phyloP scores from a whole-genome alignment of 441 rosid genomes.

The Pelargonium cotyledonis region DNA sequence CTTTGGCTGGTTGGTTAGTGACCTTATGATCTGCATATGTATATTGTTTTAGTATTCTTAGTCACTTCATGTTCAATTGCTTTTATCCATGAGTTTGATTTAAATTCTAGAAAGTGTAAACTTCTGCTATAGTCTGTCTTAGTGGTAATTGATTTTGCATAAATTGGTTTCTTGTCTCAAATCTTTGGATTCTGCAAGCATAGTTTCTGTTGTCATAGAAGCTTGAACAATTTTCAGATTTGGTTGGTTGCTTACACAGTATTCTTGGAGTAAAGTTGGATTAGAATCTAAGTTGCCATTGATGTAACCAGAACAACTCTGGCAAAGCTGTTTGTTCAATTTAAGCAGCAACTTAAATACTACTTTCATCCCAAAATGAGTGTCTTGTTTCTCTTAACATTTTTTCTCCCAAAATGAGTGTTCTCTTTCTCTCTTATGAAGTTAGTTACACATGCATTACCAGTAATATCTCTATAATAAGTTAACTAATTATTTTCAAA shows the following conservation, averaged over 20 bases:
- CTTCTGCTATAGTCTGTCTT: background rate
- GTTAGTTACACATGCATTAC: no score
- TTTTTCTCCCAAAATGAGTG: no score
- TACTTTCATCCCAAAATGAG: background rate
- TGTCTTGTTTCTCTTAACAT: background rate
- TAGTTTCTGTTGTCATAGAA: background rate
- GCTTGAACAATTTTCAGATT: background rate
- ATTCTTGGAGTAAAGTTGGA: background rate
- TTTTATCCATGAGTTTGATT: background rate
- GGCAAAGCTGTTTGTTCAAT: background rate
- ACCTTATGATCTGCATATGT: no score
- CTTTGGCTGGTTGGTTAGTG: background rate
- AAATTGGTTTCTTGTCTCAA: background rate
- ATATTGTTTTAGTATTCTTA: no score
- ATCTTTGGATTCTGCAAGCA: background rate
- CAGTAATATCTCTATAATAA: no score
- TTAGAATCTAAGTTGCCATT: background rate
- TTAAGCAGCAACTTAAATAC: background rate
- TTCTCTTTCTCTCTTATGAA: no score
- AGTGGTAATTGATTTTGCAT: background rate
- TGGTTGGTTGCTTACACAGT: background rate
- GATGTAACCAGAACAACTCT: background rate
- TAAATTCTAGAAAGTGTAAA: background rate
- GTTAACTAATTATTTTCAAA: no score
- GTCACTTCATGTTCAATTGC: background rate